A percentile compares a stretch with the other conserved stretches of the same genome.
Evolutionary conservation across 257 asterid genomes (phyloP).

Genomic region (Linaria vulgaris): DNA sequence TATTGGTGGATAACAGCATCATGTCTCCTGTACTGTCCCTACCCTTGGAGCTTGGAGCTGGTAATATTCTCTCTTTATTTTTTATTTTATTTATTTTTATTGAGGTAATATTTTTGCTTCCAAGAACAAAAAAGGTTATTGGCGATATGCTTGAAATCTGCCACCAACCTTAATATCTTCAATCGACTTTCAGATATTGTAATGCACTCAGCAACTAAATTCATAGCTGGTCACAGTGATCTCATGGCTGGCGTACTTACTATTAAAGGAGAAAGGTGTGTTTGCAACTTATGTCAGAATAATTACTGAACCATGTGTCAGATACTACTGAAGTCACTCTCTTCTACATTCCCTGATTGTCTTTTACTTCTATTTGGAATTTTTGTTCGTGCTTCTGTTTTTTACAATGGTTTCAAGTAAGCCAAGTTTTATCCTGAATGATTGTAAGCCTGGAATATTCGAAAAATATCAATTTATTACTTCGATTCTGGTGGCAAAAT

Average conservation of each 20-base stretch:
- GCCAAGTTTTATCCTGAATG: no score
- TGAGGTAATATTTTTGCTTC: constrained; percentile 5
- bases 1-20: constrained; percentile 94
- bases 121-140: background rate
- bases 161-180: constrained; percentile 21
- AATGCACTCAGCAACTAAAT: constrained; percentile 91
- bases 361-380: background rate
- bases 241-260: constrained; percentile 85
- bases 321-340: no score
- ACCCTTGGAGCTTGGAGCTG: constrained; percentile 94
- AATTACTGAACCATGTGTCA: no score
- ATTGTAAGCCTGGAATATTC: no score
- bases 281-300: background rate
- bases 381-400: background rate
- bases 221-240: constrained; percentile 88
- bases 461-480: no score
- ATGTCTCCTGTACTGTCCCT: constrained; percentile 86
- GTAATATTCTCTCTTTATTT: constrained; percentile 33
- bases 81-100: no score
- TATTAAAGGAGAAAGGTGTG: constrained; percentile 73
- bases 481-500: no score
- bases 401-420: background rate
- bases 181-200: constrained; percentile 69
- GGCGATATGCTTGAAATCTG: background rate
- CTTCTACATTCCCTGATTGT: no score